Base-by-base conservation (phyloP, 2,329 filamentous ascomycete species). In the Chalara sp. region DNA sequence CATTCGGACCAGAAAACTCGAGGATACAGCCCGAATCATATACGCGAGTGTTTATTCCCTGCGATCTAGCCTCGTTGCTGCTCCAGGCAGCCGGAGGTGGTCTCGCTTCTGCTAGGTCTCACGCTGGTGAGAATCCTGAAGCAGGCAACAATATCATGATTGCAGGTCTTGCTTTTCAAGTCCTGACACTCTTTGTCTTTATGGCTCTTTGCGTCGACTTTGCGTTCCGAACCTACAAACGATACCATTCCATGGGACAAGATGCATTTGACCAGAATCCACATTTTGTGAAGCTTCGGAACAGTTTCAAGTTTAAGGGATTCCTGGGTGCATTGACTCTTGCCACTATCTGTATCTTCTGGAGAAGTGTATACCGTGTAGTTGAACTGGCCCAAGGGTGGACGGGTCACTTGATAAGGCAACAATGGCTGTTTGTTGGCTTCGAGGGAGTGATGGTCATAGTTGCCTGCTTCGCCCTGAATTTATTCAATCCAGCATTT, bases 101-200 rank as follows among this genome's bases (percentile, higher is more conserved):
- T 31, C 61, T 83, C 48, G 77, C 81, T 1, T 77, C 80, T 0
- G 72, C 73, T 0, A 75, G 75, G 1, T 63, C 64, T 6, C 67
- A 70, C 46, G 62, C 70, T 48, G 56, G 68, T 43, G 49, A 67
- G 5, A 62, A 62, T 12, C 57, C 68, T 11, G 55, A 67, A 1
- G 57, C 61, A 0, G 83, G 80, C n/a, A 73, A 77, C 55, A 70
- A 84, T 61, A 76, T 85, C 66, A 83, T 82, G 75, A 72, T 86
- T n/a, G 79, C 79, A 5, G 83, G 83, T 32, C 73, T 86, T 0
- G 64, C 72, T 13, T 79, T 78, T 62, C 82, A 86, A 59, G 81
- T 84, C 42, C 65, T 74, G 53, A 80, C 78, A 5, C 70, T 84
- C 35, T 56, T 72, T 41, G 59, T 71, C 12, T 63, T 74, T 50